A percentile compares a stretch with the other conserved stretches of the same genome.
Conservation (phyloP, 371 early-diverging fungal species). For the Sporodiniella umbellata region DNA sequence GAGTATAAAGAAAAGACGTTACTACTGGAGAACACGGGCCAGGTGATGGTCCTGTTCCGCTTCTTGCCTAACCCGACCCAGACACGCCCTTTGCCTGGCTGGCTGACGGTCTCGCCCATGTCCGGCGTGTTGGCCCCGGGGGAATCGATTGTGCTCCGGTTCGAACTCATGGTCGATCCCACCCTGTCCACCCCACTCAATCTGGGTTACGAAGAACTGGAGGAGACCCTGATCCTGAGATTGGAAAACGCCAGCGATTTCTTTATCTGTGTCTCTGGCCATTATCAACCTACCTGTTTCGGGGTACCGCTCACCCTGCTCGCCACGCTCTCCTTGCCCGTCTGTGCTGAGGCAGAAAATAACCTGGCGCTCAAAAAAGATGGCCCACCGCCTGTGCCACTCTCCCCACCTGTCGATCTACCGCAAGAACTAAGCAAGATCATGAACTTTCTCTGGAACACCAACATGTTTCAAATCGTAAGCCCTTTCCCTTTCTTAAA, state of each 20-base stretch:
- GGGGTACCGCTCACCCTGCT: slow-evolving; percentile 67
- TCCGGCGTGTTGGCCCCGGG: slow-evolving; percentile 71
- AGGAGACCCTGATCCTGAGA: slow-evolving; percentile 81
- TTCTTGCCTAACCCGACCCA: slow-evolving; percentile 67
- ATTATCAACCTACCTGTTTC: slow-evolving; percentile 73
- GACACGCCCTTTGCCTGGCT: slow-evolving; percentile 51
- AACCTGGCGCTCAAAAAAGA: slow-evolving; percentile 1
- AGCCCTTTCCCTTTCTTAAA: neutral
- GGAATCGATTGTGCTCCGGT: slow-evolving; percentile 56
- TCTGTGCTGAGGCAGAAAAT: slow-evolving; percentile 30
- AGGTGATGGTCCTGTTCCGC: slow-evolving; percentile 65
- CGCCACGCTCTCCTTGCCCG: slow-evolving; percentile 53
- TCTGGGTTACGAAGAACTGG: slow-evolving; percentile 56
- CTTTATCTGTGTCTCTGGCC: slow-evolving; percentile 73
- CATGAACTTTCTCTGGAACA: slow-evolving; percentile 72
- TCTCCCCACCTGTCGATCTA: too few species aligned
- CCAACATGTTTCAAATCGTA: slow-evolving; percentile 35
- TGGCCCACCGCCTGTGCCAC: neutral
- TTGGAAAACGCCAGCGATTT: slow-evolving; percentile 80
- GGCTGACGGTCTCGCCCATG: slow-evolving; percentile 66
- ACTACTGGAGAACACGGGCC: slow-evolving; percentile 75
- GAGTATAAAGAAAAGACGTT: slow-evolving; percentile 54
- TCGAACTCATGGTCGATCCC: slow-evolving; percentile 69
- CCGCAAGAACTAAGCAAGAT: slow-evolving; percentile 81
- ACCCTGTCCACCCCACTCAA: slow-evolving; percentile 66